Conservation (phyloP, 176 grass and related monocot genomes). For the Pharus latifolius region DNA sequence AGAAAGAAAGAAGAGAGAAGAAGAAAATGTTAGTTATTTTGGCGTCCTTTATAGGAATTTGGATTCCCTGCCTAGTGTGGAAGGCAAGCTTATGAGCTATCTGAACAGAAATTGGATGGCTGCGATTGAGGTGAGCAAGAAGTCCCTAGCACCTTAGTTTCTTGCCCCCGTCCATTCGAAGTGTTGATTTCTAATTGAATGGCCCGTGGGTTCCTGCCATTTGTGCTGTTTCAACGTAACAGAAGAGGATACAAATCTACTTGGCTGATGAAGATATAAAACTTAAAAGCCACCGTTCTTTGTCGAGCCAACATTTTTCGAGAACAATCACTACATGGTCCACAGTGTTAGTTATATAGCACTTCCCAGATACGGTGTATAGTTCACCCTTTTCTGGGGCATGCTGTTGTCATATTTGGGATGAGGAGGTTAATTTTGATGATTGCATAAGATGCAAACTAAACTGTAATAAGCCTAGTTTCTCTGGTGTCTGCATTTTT, state of each 20-base stretch:
- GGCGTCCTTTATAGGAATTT: not conserved
- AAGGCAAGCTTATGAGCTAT: not conserved
- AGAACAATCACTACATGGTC: not conserved
- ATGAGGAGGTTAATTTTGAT: not conserved
- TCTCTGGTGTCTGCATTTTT: slow-evolving; percentile 7
- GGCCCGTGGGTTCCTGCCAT: not conserved
- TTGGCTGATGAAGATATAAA: not conserved
- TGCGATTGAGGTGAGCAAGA: not conserved
- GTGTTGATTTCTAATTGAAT: too few relatives aligned
- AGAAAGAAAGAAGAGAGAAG: too few relatives aligned
- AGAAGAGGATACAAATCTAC: not conserved
- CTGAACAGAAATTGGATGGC: not conserved
- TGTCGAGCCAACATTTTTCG: not conserved
- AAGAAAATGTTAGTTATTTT: too few relatives aligned
- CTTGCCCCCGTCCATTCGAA: not conserved
- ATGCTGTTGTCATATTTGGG: not conserved
- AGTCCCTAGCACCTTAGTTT: not conserved
- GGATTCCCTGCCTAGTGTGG: not conserved
- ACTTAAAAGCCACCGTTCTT: not conserved
- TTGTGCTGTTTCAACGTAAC: too few relatives aligned
- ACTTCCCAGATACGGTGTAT: not conserved
- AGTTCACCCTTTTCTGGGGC: not conserved
- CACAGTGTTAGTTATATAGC: not conserved
- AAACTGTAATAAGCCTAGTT: not conserved
- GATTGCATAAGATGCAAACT: not conserved